Conservation (phyloP, 179 eudicot genomes). For the Silene coronaria region DNA sequence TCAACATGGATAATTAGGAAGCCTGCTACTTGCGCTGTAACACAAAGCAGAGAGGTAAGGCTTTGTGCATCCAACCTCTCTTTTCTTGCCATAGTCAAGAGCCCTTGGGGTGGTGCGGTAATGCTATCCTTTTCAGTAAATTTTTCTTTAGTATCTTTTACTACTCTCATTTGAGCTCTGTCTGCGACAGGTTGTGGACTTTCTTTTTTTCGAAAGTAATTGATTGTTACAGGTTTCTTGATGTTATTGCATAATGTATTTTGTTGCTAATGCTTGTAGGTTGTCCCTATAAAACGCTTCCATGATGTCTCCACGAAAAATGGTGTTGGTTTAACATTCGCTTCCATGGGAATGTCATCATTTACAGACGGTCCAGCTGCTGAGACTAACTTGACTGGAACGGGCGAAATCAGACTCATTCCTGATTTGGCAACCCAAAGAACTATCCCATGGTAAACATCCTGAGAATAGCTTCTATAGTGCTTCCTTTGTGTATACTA, state of each 20-base stretch:
- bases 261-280: slow-evolving; percentile 33
- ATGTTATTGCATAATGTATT: background rate
- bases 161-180: background rate
- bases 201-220: background rate
- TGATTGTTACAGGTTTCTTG: background rate
- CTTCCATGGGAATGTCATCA: slow-evolving; percentile 84
- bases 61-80: background rate
- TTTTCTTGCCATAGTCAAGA: background rate
- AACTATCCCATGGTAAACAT: slow-evolving; percentile 73
- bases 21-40: background rate
- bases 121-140: background rate
- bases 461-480: background rate
- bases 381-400: slow-evolving; percentile 63
- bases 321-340: slow-evolving; percentile 79
- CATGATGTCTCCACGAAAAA: slow-evolving; percentile 53
- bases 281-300: slow-evolving; percentile 69
- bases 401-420: slow-evolving; percentile 84
- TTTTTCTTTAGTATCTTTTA: background rate
- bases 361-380: slow-evolving; percentile 71
- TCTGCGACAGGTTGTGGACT: background rate
- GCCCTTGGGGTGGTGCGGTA: background rate
- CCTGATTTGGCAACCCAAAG: slow-evolving; percentile 80
- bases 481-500: background rate
- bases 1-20: no score
- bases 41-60: background rate